phyloP scores from a whole-genome alignment of 495 filamentous ascomycete genomes.

The Aspergillus cavernicola region DNA sequence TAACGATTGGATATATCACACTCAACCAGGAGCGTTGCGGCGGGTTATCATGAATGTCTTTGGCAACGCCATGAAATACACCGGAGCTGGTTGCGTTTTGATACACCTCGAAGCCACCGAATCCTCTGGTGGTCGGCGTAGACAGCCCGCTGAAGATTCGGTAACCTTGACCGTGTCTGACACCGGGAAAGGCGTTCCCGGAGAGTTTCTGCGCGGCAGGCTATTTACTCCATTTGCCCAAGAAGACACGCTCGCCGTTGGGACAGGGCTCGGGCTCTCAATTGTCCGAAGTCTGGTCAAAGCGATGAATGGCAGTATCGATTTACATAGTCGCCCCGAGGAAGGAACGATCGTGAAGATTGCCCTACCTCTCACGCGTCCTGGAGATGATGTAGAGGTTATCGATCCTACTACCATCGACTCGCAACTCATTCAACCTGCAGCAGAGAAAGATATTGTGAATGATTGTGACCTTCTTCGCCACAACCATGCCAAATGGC shows the following conservation, averaged over 20 bases:
- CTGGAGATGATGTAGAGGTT: constrained; percentile 21
- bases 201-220: constrained; percentile 65
- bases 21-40: constrained; percentile 68
- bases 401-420: constrained; percentile 10
- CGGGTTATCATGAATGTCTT: constrained; percentile 80
- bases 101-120: constrained; percentile 52
- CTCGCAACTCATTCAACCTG: constrained; percentile 7
- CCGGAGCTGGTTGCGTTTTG: constrained; percentile 60
- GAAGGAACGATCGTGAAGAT: constrained; percentile 52
- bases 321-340: constrained; percentile 46
- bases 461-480: constrained; percentile 27
- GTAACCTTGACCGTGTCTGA: constrained; percentile 57
- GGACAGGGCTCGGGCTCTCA: constrained; percentile 50
- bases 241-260: constrained; percentile 59
- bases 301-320: constrained; percentile 50
- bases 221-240: constrained; percentile 74
- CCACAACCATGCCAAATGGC: constrained; percentile 23
- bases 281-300: constrained; percentile 55
- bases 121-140: constrained; percentile 30
- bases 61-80: constrained; percentile 82
- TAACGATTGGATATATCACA: constrained; percentile 58
- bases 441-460: constrained; percentile 18
- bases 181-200: constrained; percentile 69
- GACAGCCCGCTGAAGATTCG: constrained; percentile 32
- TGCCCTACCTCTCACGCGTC: constrained; percentile 38